A percentile compares a stretch with the other conserved stretches of the same genome.
phyloP scores from a whole-genome alignment of 495 filamentous ascomycete genomes.

The Xylaria bambusicola region DNA sequence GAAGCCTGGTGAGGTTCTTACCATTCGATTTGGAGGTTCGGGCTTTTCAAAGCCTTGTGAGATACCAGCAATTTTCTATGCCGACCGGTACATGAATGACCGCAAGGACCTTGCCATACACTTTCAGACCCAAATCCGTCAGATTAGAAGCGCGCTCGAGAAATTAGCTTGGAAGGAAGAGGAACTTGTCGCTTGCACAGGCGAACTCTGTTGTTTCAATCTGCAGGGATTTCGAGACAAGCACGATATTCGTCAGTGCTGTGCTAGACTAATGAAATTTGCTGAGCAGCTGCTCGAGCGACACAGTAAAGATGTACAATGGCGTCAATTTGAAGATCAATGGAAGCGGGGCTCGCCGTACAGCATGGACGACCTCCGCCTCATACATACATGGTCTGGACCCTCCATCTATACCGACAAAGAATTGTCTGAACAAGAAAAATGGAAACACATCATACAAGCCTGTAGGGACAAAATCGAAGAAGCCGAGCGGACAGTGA shows the following conservation, averaged over 20 bases:
- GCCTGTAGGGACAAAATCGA: slow-evolving; percentile 21
- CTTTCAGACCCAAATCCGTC: slow-evolving; percentile 41
- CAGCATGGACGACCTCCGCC: slow-evolving; percentile 28
- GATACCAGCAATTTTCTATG: slow-evolving; percentile 71
- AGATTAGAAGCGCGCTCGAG: slow-evolving; percentile 22
- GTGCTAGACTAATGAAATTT: slow-evolving; percentile 23
- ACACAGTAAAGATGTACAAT: slow-evolving; percentile 28
- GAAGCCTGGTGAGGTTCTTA: slow-evolving; percentile 68
- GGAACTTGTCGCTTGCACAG: slow-evolving; percentile 19
- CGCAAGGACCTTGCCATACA: slow-evolving; percentile 52
- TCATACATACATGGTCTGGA: slow-evolving; percentile 28
- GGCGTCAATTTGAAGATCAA: slow-evolving; percentile 24
- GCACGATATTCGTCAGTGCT: slow-evolving; percentile 27
- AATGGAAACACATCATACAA: slow-evolving; percentile 22
- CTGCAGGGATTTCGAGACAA: slow-evolving; percentile 22
- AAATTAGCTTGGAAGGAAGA: slow-evolving; percentile 8
- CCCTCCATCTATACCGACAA: slow-evolving; percentile 26
- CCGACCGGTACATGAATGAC: slow-evolving; percentile 72
- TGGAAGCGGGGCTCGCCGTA: slow-evolving; percentile 19
- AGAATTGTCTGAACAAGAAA: slow-evolving; percentile 22
- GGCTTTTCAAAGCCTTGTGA: slow-evolving; percentile 55
- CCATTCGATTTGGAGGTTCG: slow-evolving; percentile 56
- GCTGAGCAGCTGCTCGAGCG: slow-evolving; percentile 24
- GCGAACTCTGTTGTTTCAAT: slow-evolving; percentile 22
- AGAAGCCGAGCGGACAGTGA: slow-evolving; percentile 14